Evolutionary conservation across 176 grass and related monocot genomes (phyloP), one percentile per base, ranked within the genome.

Genomic region (Carex littledalei): DNA sequence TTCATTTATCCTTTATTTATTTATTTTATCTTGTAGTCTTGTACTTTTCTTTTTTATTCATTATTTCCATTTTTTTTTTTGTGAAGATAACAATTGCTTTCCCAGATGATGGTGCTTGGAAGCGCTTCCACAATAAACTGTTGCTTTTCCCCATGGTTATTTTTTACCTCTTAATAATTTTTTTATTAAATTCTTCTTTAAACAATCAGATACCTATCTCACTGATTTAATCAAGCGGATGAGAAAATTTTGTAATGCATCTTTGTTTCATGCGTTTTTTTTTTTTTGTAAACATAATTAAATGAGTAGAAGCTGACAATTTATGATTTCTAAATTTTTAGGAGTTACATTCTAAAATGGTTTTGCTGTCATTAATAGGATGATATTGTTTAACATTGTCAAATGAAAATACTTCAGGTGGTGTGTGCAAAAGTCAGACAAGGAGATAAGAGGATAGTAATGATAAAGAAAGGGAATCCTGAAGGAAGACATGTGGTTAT

Each of bases 91-190:
- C 95, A 66, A 92, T 98, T 84, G 92, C 95, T 39, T 98, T 98
- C 77, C 95, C 95, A 37, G 95, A 98, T 93, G 92, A 98, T 80
- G 95, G 95, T 41, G 92, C 95, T 18, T 98, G 95, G 95, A 94
- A 98, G 81, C 92, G 95, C 61, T 98, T 98, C 84, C 89, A 98
- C 84, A 98, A 98, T 84, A 84, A 82, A 53, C 64, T 98, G 64
- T 85, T 84, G 59, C 88, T 92, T 76, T 98, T 92, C 56, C 95
- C 95, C 60, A 92, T 93, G 95, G 89, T 97, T 49, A 89, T 77
- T 41, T 0, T 57, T 29, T 10, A 8, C 43, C 43, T 37, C 50
- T 57, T 57, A 56, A 22, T 13, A 35, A 35, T 35, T 35, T 35
- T 35, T 43, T 43, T 45, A 45, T 45, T 7, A 45, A 54, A 18